A percentile compares a stretch with the other conserved stretches of the same genome.
These are phyloP conservation scores for Claviceps monticola DNA, from an alignment of 2,329 filamentous ascomycete species.

Conservation along the genomic window DNA sequence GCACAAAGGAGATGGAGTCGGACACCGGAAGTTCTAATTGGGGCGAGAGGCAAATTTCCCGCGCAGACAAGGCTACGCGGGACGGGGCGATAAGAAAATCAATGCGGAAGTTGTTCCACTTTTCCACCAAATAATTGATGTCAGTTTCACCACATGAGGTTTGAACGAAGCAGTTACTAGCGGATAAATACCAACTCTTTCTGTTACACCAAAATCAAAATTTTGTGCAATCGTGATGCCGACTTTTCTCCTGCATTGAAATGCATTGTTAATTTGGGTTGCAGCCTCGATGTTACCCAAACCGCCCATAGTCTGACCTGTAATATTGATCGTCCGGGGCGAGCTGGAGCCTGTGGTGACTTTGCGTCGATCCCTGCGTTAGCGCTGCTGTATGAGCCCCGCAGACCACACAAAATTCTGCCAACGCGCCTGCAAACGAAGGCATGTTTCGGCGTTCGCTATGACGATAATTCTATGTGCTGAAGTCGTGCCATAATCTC, in stretches of 20 bases:
- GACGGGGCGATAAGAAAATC: neutral
- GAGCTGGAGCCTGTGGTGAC: too few species aligned
- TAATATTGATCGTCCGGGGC: too few species aligned
- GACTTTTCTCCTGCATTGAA: neutral
- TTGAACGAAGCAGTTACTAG: constrained; percentile 2
- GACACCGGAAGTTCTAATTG: neutral
- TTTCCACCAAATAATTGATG: constrained; percentile 3
- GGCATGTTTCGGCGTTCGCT: too few species aligned
- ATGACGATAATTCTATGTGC: too few species aligned
- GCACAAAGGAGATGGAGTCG: neutral
- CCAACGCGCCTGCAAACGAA: too few species aligned
- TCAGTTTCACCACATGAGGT: constrained; percentile 1
- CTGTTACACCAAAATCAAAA: neutral
- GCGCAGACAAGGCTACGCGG: neutral
- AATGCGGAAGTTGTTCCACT: constrained; percentile 1
- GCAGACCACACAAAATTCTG: too few species aligned
- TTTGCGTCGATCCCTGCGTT: too few species aligned
- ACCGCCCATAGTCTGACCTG: too few species aligned
- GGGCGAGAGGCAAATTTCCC: neutral
- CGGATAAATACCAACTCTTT: constrained; percentile 3
- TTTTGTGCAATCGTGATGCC: neutral
- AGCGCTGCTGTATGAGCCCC: too few species aligned
- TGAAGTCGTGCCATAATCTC: too few species aligned
- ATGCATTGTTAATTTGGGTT: too few species aligned
- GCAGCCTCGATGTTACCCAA: too few species aligned